Conservation (phyloP, 2,329 filamentous ascomycete species). For the Colletotrichum sidae region DNA sequence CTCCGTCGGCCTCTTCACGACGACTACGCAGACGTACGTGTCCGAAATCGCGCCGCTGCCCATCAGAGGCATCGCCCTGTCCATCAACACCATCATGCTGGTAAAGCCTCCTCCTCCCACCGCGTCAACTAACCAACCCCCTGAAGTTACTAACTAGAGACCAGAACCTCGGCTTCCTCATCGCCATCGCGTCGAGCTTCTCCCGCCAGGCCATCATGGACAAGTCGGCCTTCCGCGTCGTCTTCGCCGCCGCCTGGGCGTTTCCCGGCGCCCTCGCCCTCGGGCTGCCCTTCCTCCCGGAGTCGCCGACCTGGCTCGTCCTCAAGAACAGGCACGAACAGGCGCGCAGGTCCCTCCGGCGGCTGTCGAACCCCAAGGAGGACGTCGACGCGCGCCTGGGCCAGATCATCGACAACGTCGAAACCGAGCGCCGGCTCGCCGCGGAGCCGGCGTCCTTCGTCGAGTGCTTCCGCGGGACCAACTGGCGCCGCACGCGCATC, state of each 20-base stretch:
- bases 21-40: slow-evolving; percentile 46
- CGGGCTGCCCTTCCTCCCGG: slow-evolving; percentile 46
- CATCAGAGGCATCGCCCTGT: slow-evolving; percentile 51
- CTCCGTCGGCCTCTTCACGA: slow-evolving; percentile 37
- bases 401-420: slow-evolving; percentile 53
- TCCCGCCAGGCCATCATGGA: slow-evolving; percentile 47
- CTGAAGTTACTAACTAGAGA: not conserved
- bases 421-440: slow-evolving; percentile 44
- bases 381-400: slow-evolving; percentile 50
- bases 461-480: slow-evolving; percentile 49
- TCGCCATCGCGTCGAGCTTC: slow-evolving; percentile 50
- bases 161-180: slow-evolving; percentile 37
- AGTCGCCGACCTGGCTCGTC: slow-evolving; percentile 54
- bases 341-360: slow-evolving; percentile 45
- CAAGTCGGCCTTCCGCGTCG: slow-evolving; percentile 43
- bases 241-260: slow-evolving; percentile 47
- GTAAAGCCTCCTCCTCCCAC: slow-evolving; percentile 37
- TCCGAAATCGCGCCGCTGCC: slow-evolving; percentile 49
- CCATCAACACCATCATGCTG: slow-evolving; percentile 55
- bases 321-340: slow-evolving; percentile 46
- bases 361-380: slow-evolving; percentile 43
- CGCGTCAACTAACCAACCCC: slow-evolving; percentile 12
- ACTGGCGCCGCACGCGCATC: slow-evolving; percentile 48
- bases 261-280: slow-evolving; percentile 43
- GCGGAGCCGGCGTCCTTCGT: slow-evolving; percentile 43